These are phyloP conservation scores for Tuber umbilicatum DNA, from an alignment of 495 filamentous ascomycete species.

Conservation along the genomic window DNA sequence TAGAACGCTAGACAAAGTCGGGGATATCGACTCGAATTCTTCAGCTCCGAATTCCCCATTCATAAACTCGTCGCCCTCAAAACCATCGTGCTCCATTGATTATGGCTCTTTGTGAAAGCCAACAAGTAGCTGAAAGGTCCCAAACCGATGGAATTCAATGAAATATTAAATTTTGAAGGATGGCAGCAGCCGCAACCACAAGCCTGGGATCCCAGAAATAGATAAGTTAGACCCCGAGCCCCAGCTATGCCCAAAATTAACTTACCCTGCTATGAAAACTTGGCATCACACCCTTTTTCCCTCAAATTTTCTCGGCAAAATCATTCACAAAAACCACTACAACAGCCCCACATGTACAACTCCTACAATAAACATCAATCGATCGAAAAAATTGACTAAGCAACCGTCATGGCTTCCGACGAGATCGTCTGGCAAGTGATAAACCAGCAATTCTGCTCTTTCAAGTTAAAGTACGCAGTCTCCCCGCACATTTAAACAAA, in stretches of 20 bases:
- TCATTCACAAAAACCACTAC: conserved; percentile 8
- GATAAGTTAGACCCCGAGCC: conserved; percentile 17
- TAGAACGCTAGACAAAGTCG: background rate
- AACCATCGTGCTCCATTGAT: background rate
- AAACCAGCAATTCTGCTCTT: conserved; percentile 91
- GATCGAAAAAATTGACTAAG: conserved; percentile 1
- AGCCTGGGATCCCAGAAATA: background rate
- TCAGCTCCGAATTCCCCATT: background rate
- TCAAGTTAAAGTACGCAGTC: conserved; percentile 76
- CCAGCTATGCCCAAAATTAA: conserved; percentile 15
- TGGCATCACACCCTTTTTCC: conserved; percentile 23
- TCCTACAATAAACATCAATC: background rate
- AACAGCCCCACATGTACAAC: conserved; percentile 14
- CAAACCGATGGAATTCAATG: background rate
- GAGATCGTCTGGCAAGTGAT: conserved; percentile 98
- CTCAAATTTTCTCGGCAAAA: conserved; percentile 3
- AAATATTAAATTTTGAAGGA: background rate
- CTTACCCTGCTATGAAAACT: conserved; percentile 25
- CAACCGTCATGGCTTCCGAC: conserved; percentile 64
- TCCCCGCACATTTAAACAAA: conserved; percentile 9
- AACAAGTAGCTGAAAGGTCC: background rate
- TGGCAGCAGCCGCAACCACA: background rate
- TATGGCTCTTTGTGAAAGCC: background rate
- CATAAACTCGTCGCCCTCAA: background rate
- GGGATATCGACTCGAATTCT: background rate